phyloP scores from a whole-genome alignment of 1,284 basidiomycete species.

The Coriolopsis trogii region DNA sequence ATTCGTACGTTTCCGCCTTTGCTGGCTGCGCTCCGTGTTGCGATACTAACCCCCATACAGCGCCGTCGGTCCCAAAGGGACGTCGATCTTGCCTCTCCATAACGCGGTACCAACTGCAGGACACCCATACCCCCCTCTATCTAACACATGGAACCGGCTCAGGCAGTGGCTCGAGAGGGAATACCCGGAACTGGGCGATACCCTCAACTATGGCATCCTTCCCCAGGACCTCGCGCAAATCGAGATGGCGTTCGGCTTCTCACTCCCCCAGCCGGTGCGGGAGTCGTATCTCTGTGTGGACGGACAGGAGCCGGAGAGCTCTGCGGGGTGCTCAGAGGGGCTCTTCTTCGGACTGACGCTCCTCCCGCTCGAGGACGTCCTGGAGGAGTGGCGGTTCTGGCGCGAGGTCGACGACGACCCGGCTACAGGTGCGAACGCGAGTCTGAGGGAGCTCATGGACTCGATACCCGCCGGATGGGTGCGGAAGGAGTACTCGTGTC shows the following conservation, averaged over 20 bases:
- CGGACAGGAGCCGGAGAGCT: slow-evolving; percentile 87
- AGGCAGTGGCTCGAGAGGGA: slow-evolving; percentile 75
- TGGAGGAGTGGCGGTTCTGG: slow-evolving; percentile 95
- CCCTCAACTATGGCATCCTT: slow-evolving; percentile 85
- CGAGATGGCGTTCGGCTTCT: slow-evolving; percentile 81
- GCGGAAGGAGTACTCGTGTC: slow-evolving; percentile 86
- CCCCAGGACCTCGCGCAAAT: slow-evolving; percentile 75
- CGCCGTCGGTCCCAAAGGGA: slow-evolving; percentile 50
- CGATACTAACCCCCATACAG: slow-evolving; percentile 14
- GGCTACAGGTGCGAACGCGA: slow-evolving; percentile 72
- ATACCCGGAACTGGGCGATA: slow-evolving; percentile 90
- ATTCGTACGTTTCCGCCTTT: slow-evolving; percentile 49
- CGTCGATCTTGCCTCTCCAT: slow-evolving; percentile 71
- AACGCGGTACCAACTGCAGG: slow-evolving; percentile 40
- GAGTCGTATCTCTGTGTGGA: slow-evolving; percentile 85
- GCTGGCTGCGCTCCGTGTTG: slow-evolving; percentile 3
- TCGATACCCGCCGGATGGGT: slow-evolving; percentile 94
- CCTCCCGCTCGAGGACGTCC: slow-evolving; percentile 85
- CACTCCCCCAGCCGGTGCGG: slow-evolving; percentile 76
- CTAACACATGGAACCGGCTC: slow-evolving; percentile 80
- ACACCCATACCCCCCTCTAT: slow-evolving; percentile 72
- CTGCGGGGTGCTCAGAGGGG: slow-evolving; percentile 84
- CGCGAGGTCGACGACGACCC: slow-evolving; percentile 88
- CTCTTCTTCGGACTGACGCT: slow-evolving; percentile 87
- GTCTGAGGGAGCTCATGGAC: slow-evolving; percentile 79